A percentile compares a stretch with the other conserved stretches of the same genome.
Conservation (phyloP, 169 alveolate species). For the Blepharisma undulans region DNA sequence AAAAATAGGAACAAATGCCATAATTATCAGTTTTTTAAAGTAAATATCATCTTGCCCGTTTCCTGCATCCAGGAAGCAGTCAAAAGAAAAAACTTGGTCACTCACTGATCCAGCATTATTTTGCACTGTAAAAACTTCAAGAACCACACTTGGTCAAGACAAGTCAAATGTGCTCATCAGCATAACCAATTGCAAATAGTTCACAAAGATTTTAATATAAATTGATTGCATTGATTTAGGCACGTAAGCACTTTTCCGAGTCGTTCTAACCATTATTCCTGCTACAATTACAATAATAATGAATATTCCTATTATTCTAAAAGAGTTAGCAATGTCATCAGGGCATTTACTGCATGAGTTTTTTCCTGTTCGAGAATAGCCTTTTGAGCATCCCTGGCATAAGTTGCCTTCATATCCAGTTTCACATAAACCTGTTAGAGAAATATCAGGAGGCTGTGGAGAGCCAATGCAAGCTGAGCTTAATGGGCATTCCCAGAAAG, state of each 20-base stretch:
- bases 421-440: not conserved
- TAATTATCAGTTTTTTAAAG: not conserved
- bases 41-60: not conserved
- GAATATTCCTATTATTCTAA: not conserved
- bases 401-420: constrained; percentile 30
- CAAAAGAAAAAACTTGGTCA: constrained; percentile 36
- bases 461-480: constrained; percentile 51
- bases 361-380: not conserved
- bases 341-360: constrained; percentile 23
- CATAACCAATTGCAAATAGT: constrained; percentile 50
- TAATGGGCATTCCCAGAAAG: constrained; percentile 46
- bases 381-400: not conserved
- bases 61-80: constrained; percentile 37
- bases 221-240: constrained; percentile 9
- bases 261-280: not conserved
- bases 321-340: not conserved
- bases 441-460: not conserved
- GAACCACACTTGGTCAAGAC: constrained; percentile 46
- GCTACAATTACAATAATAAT: not conserved
- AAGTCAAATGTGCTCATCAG: constrained; percentile 53
- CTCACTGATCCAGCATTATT: constrained; percentile 3
- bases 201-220: not conserved
- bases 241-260: constrained; percentile 24
- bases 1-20: not conserved
- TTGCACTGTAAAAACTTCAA: constrained; percentile 22